Conservation (phyloP, 1,284 basidiomycete species). For the Moesziomyces sp. region DNA sequence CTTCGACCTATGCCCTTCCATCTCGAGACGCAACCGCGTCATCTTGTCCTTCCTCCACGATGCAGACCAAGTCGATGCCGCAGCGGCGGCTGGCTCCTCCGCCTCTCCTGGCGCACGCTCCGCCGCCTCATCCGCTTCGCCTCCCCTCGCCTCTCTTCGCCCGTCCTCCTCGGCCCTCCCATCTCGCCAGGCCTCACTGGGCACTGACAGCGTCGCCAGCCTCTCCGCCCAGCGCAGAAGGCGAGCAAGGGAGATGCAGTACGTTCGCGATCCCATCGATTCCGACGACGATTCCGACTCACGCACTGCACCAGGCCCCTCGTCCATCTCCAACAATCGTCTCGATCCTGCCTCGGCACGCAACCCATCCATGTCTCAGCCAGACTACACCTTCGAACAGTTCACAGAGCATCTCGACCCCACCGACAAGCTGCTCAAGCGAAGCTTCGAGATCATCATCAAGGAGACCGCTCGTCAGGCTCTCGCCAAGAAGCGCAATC, state of each 20-base stretch:
- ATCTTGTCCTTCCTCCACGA: conserved; percentile 43
- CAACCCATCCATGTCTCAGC: conserved; percentile 22
- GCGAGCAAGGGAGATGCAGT: conserved; percentile 36
- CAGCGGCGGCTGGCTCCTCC: neutral
- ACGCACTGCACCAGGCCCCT: conserved; percentile 11
- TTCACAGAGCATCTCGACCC: conserved; percentile 47
- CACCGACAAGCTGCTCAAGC: conserved; percentile 41
- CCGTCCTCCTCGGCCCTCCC: conserved; percentile 9
- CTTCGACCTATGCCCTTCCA: conserved; percentile 39
- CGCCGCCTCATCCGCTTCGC: conserved; percentile 10
- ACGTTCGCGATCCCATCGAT: conserved; percentile 38
- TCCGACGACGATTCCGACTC: conserved; percentile 32
- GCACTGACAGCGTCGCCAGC: conserved; percentile 37
- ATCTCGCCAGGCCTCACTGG: conserved; percentile 22
- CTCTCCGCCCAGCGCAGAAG: conserved; percentile 36
- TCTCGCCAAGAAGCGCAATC: conserved; percentile 30
- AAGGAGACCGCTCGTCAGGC: conserved; percentile 50
- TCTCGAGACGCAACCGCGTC: conserved; percentile 44
- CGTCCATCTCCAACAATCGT: conserved; percentile 6
- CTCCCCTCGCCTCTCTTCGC: conserved; percentile 1
- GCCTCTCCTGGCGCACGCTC: neutral
- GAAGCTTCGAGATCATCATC: conserved; percentile 49
- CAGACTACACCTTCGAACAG: conserved; percentile 52
- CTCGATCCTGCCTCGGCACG: conserved; percentile 25
- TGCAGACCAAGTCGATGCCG: conserved; percentile 21